Conservation (phyloP, 805 yeast genomes). For the Candida morakotiae region DNA sequence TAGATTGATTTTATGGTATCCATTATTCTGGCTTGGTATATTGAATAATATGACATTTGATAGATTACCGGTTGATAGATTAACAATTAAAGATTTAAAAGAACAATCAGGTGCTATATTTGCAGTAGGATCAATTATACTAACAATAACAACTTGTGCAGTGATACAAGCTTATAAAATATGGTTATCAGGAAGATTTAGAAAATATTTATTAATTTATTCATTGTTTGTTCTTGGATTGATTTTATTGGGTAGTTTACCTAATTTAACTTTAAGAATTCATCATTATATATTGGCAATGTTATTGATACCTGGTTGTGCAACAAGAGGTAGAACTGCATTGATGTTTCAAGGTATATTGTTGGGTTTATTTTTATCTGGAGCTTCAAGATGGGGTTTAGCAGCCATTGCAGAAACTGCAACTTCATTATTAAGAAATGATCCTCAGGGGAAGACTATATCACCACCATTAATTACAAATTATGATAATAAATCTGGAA, state of each 20-base stretch:
- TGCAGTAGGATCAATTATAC: slow-evolving; percentile 53
- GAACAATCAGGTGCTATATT: slow-evolving; percentile 73
- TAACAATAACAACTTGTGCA: slow-evolving; percentile 49
- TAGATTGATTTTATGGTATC: slow-evolving; percentile 62
- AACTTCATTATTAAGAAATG: slow-evolving; percentile 63
- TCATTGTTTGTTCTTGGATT: slow-evolving; percentile 39
- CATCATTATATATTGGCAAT: slow-evolving; percentile 80
- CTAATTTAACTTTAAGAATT: slow-evolving; percentile 69
- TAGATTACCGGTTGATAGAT: slow-evolving; percentile 79
- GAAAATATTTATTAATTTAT: slow-evolving; percentile 56
- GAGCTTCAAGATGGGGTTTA: slow-evolving; percentile 89
- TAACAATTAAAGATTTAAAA: slow-evolving; percentile 66
- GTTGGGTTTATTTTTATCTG: slow-evolving; percentile 76
- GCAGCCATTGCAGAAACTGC: slow-evolving; percentile 85
- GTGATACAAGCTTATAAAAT: slow-evolving; percentile 70
- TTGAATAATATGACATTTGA: slow-evolving; percentile 87
- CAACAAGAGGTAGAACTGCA: slow-evolving; percentile 67
- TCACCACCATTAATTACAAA: slow-evolving; percentile 47
- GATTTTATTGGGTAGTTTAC: slow-evolving; percentile 44
- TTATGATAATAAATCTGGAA: slow-evolving; percentile 24
- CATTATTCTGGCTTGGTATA: slow-evolving; percentile 79
- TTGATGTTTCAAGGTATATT: slow-evolving; percentile 79
- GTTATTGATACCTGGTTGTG: slow-evolving; percentile 77
- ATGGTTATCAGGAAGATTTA: slow-evolving; percentile 75
- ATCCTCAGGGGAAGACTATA: slow-evolving; percentile 52